Evolutionary conservation across 2,329 filamentous ascomycete genomes (phyloP).

Genomic region (Capronia americana): DNA sequence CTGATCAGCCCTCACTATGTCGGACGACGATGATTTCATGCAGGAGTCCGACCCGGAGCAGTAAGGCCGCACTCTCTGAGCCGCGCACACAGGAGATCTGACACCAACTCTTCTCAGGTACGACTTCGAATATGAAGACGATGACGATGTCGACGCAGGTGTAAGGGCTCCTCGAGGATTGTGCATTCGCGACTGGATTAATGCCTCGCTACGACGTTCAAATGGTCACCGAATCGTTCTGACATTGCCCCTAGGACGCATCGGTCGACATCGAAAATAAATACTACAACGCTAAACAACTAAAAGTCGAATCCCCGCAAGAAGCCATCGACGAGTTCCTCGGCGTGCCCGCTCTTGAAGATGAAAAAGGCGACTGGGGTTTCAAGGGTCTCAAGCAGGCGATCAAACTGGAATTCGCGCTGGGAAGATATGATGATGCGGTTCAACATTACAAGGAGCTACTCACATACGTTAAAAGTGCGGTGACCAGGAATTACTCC

Average conservation of each 20-base stretch:
- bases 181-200: neutral
- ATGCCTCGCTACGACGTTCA: neutral
- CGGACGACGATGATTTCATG: constrained; percentile 90
- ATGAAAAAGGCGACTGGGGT: constrained; percentile 96
- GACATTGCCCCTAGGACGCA: constrained; percentile 79
- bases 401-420: constrained; percentile 93
- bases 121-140: constrained; percentile 23
- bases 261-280: constrained; percentile 98
- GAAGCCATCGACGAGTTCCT: constrained; percentile 92
- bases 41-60: constrained; percentile 88
- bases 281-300: constrained; percentile 99
- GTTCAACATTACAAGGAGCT: constrained; percentile 93
- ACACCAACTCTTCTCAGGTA: constrained; percentile 11
- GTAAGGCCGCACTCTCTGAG: constrained; percentile 51
- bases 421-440: constrained; percentile 86
- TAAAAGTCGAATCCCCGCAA: constrained; percentile 84
- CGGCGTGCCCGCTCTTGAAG: constrained; percentile 80
- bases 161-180: constrained; percentile 3
- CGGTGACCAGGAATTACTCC: constrained; percentile 96
- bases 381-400: constrained; percentile 98
- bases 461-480: constrained; percentile 94
- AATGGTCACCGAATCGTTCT: constrained; percentile 40
- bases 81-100: neutral
- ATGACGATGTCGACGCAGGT: constrained; percentile 17
- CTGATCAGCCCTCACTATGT: constrained; percentile 61